These are phyloP conservation scores for Rhizophagus clarus DNA, from an alignment of 192 early-diverging fungal genomes.

Conservation along the genomic window DNA sequence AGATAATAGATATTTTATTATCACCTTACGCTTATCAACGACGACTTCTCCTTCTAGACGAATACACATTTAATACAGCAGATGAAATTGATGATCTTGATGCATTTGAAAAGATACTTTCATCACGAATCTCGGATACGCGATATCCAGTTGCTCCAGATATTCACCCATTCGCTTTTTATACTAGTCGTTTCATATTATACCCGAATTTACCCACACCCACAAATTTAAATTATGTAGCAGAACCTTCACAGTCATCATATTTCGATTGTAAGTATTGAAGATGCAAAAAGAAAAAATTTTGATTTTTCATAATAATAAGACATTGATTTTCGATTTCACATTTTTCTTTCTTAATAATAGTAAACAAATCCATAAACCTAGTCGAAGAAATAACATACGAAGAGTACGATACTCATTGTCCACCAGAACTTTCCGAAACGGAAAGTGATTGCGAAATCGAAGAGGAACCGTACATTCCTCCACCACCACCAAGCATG, in stretches of 20 bases:
- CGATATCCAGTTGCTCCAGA: background rate
- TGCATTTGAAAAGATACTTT: background rate
- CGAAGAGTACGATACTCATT: constrained; percentile 25
- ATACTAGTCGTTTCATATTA: constrained; percentile 26
- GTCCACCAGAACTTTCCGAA: constrained; percentile 19
- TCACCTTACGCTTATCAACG: constrained; percentile 28
- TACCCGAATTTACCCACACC: constrained; percentile 26
- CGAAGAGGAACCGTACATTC: constrained; percentile 9
- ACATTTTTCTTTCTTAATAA: background rate
- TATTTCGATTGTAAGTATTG: constrained; percentile 9
- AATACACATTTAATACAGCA: background rate
- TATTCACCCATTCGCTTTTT: constrained; percentile 21
- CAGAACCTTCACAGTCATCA: background rate
- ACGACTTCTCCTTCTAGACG: background rate
- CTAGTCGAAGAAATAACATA: background rate
- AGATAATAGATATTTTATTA: constrained; percentile 41
- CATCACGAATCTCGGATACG: background rate
- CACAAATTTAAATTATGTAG: background rate
- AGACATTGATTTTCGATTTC: no score
- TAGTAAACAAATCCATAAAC: background rate
- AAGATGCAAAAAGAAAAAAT: no score
- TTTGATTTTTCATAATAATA: background rate
- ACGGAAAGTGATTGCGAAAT: constrained; percentile 1
- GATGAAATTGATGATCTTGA: constrained; percentile 20
- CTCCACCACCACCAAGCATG: background rate